Evolutionary conservation across 768 basidiomycete genomes (phyloP).

Genomic region (Pisolithus marmoratus): DNA sequence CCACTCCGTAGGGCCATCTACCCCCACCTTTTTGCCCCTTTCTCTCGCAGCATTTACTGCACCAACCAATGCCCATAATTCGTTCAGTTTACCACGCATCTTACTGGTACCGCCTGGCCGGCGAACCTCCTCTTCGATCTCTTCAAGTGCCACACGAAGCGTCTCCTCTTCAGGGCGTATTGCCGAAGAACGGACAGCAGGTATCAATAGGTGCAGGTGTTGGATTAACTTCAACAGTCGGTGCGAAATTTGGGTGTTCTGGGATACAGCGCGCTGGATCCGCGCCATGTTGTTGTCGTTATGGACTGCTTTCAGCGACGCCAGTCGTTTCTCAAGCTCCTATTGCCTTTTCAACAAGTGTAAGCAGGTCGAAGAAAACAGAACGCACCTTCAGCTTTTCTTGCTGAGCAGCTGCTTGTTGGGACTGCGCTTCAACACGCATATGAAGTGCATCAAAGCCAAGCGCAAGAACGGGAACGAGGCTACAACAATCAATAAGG

Average conservation of each 20-base stretch:
- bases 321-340: conserved; percentile 64
- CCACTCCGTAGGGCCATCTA: conserved; percentile 54
- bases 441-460: conserved; percentile 79
- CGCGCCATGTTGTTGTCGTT: conserved; percentile 63
- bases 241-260: conserved; percentile 66
- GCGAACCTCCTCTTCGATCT: conserved; percentile 67
- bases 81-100: conserved; percentile 69
- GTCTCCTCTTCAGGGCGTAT: conserved; percentile 79
- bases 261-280: conserved; percentile 52
- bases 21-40: conserved; percentile 36
- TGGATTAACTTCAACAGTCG: conserved; percentile 65
- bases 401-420: conserved; percentile 60
- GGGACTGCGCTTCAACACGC: conserved; percentile 70
- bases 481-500: conserved; percentile 33
- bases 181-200: conserved; percentile 65
- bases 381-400: conserved; percentile 52
- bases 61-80: conserved; percentile 81
- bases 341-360: conserved; percentile 18
- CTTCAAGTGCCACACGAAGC: conserved; percentile 64
- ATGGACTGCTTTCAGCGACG: conserved; percentile 56
- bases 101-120: conserved; percentile 46
- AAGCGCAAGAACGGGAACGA: conserved; percentile 73
- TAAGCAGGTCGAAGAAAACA: not conserved
- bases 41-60: conserved; percentile 58
- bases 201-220: conserved; percentile 75